Conservation (phyloP, 345 rosid genomes). For the Theobroma cacao region DNA sequence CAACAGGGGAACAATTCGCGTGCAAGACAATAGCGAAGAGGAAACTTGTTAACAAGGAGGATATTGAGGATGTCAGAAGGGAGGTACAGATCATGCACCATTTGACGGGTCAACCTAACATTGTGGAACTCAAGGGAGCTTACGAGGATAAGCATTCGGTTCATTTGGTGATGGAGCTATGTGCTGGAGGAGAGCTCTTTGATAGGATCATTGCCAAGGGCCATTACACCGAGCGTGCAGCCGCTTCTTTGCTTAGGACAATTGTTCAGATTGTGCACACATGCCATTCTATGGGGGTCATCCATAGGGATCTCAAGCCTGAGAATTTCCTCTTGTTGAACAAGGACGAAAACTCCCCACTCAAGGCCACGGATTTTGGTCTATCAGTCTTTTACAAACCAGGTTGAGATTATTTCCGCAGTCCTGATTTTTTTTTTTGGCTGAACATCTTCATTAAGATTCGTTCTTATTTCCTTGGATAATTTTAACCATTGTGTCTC, state of each 20-base stretch:
- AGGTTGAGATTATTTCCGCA: constrained; percentile 28
- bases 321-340: constrained; percentile 81
- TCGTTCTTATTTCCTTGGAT: background rate
- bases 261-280: constrained; percentile 88
- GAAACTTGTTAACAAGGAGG: constrained; percentile 84
- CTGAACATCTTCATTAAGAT: background rate
- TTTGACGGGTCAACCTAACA: constrained; percentile 79
- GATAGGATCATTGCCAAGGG: constrained; percentile 93
- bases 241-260: constrained; percentile 77
- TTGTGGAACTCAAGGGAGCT: constrained; percentile 93
- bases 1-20: constrained; percentile 70
- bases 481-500: background rate
- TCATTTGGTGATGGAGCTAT: constrained; percentile 94
- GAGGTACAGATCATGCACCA: constrained; percentile 97
- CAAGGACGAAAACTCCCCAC: constrained; percentile 77
- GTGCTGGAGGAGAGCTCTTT: constrained; percentile 90
- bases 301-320: constrained; percentile 93
- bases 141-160: constrained; percentile 92
- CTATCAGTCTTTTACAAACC: constrained; percentile 91
- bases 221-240: constrained; percentile 88
- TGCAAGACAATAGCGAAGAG: constrained; percentile 93
- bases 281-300: constrained; percentile 94
- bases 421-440: background rate
- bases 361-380: constrained; percentile 94
- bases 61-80: constrained; percentile 85